Conservation (phyloP, 1,284 basidiomycete species). For the Melanopsichium pennsylvanicum region DNA sequence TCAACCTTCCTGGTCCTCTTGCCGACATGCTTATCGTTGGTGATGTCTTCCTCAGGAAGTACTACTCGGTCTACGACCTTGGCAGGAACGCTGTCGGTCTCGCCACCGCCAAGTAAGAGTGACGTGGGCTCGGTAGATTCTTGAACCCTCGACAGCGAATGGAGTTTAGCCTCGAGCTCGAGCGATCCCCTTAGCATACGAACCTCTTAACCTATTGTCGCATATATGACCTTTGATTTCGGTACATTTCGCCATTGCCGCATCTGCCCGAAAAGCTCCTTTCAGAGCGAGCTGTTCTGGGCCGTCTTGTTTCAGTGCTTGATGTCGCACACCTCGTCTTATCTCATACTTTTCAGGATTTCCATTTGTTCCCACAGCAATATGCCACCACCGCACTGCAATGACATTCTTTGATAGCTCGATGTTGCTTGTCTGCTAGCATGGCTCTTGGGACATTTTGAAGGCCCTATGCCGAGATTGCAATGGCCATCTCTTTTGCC, state of each 20-base stretch:
- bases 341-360: not conserved
- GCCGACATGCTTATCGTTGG: constrained; percentile 93
- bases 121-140: not conserved
- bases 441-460: not conserved
- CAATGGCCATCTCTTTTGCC: no score
- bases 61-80: constrained; percentile 93
- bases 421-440: not conserved
- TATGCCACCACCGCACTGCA: constrained; percentile 9
- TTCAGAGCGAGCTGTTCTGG: not conserved
- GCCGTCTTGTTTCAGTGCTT: not conserved
- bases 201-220: not conserved
- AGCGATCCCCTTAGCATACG: not conserved
- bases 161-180: not conserved
- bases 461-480: no score
- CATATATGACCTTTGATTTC: not conserved
- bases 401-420: constrained; percentile 5
- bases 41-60: constrained; percentile 72
- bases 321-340: not conserved
- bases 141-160: not conserved
- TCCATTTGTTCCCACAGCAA: not conserved
- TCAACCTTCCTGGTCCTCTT: constrained; percentile 89
- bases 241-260: not conserved
- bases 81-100: constrained; percentile 85
- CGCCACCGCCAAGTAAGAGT: constrained; percentile 69
- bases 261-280: not conserved